Base-by-base conservation (phyloP, 805 yeast genomes). In the Scheffersomyces ergatensis region DNA sequence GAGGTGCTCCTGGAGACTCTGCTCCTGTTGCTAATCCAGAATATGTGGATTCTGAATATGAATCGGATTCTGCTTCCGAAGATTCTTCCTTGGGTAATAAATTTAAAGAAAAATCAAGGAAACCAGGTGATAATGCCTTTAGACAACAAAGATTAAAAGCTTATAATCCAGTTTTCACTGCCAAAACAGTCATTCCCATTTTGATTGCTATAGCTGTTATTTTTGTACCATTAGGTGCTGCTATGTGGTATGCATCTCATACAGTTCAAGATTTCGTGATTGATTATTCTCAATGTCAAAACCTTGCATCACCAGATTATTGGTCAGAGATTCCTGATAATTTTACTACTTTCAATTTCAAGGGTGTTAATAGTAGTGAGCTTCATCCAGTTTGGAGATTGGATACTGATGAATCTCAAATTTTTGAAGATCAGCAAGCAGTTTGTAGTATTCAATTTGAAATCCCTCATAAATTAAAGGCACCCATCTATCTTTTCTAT, bases 101-200 rank as follows among this genome's bases (percentile, higher is more conserved):
- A 8, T 63, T 59, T 27, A 70, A 70, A 44, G 70, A 65, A 34
- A 79, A 76, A 57, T 70, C 73, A 30, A 77, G 82, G 58, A 77
- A 81, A 57, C 93, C 93, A 12, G 80, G 78, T 36, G 83, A 74
- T 43, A 73, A 67, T 54, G 77, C 76, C 9, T 78, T 78, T 50
- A 72, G 79, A 35, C 83, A 78, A 54, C 83, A 78, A 50, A 58
- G 76, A 42, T 60, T 78, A 39, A 69, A 64, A 39, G 82, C 83
- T 0, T 65, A 68, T 46, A 76, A 77, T 55, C 67, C 67, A 11
- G 74, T 70, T 15, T 60, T 70, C 38, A 70, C 74, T 1, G 72
- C 73, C 17, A 59, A 54, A 33, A 63, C 70, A 5, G 72, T 70
- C 19, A 64, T 70, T 32, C 75, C 76, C 9, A 39, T 70, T 25